Evolutionary conservation across 805 yeast species (phyloP).

Genomic region (Teunomyces stri): DNA sequence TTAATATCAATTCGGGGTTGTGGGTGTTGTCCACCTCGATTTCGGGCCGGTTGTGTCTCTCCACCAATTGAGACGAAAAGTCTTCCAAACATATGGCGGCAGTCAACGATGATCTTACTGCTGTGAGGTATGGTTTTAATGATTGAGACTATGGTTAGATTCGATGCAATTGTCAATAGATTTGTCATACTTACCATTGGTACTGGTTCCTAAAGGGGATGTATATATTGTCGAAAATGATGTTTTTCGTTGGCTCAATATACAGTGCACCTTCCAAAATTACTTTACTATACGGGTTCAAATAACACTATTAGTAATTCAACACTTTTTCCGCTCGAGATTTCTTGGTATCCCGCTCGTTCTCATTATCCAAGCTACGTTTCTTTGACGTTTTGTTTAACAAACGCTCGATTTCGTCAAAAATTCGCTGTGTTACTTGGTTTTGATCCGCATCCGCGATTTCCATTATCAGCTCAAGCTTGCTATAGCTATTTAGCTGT

Average conservation of each 20-base stretch:
- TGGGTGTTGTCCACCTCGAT: conserved; percentile 74
- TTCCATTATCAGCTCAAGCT: neutral
- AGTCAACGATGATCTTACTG: conserved; percentile 88
- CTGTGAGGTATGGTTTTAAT: conserved; percentile 87
- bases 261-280: neutral
- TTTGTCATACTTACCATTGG: conserved; percentile 1
- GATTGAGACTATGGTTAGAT: conserved; percentile 78
- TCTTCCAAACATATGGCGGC: conserved; percentile 92
- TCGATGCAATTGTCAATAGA: neutral
- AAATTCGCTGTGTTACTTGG: neutral
- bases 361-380: conserved; percentile 4
- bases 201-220: neutral
- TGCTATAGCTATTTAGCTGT: neutral
- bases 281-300: neutral
- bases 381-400: conserved; percentile 4
- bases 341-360: conserved; percentile 6
- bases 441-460: neutral
- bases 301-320: conserved; percentile 3
- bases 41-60: conserved; percentile 96
- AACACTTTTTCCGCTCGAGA: conserved; percentile 5
- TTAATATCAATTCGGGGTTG: conserved; percentile 79
- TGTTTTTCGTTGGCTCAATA: conserved; percentile 1
- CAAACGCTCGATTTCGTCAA: neutral
- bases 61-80: conserved; percentile 92
- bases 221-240: neutral